Evolutionary conservation across 2,329 filamentous ascomycete genomes (phyloP).

Genomic region (Onygena corvina): DNA sequence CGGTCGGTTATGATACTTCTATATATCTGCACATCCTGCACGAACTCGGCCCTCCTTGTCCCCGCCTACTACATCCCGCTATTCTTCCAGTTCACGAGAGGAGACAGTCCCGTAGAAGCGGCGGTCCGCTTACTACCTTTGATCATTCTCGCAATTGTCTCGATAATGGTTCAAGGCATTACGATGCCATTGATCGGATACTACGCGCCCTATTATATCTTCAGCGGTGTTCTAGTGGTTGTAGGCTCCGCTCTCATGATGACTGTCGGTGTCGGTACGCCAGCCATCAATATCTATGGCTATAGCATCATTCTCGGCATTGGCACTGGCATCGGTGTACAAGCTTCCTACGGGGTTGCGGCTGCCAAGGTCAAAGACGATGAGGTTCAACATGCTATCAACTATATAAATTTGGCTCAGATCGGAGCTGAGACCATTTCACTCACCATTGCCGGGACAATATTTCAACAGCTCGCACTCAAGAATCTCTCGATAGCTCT

Average conservation of each 20-base stretch:
- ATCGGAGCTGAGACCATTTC: constrained; percentile 3
- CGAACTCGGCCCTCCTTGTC: constrained; percentile 27
- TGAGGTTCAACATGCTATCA: constrained; percentile 26
- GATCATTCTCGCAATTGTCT: constrained; percentile 19
- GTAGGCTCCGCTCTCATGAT: constrained; percentile 18
- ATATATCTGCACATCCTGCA: constrained; percentile 32
- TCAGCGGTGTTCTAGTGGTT: constrained; percentile 18
- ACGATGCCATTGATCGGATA: constrained; percentile 17
- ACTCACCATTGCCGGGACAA: constrained; percentile 8
- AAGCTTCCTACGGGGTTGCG: constrained; percentile 30
- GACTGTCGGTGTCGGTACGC: constrained; percentile 13
- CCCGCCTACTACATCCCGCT: constrained; percentile 44
- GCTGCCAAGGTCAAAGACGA: constrained; percentile 26
- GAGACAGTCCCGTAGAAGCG: constrained; percentile 26
- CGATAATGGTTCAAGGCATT: constrained; percentile 17
- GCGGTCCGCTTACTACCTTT: constrained; percentile 26
- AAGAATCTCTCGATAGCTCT: constrained; percentile 21
- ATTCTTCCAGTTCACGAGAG: constrained; percentile 43
- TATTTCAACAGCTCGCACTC: constrained; percentile 24
- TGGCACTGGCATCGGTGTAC: constrained; percentile 25
- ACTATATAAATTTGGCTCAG: constrained; percentile 31
- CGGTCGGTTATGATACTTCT: constrained; percentile 32
- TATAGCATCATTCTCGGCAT: constrained; percentile 31
- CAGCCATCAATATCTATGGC: constrained; percentile 20
- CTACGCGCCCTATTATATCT: neutral